Evolutionary conservation across 2,329 filamentous ascomycete species (phyloP).

Genomic region (Aspergillus terreus): DNA sequence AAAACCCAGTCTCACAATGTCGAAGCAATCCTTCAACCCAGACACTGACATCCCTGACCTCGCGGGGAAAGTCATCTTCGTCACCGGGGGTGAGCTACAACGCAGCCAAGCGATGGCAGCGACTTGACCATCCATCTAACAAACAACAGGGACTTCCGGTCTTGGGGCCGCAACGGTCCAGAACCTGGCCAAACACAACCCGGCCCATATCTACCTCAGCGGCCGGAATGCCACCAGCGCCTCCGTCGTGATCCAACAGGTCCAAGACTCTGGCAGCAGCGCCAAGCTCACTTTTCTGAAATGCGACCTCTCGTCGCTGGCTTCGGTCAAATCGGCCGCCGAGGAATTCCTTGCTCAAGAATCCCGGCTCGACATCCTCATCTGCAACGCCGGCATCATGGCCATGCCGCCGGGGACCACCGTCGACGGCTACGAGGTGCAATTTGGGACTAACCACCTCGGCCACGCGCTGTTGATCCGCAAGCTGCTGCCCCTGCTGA

Average conservation of each 20-base stretch:
- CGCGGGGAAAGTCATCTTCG: slow-evolving; percentile 43
- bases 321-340: slow-evolving; percentile 42
- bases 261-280: slow-evolving; percentile 24
- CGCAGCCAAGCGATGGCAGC: neutral
- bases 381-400: slow-evolving; percentile 49
- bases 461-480: slow-evolving; percentile 32
- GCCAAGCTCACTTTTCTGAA: slow-evolving; percentile 37
- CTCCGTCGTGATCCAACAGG: slow-evolving; percentile 32
- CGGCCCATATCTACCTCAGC: slow-evolving; percentile 32
- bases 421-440: slow-evolving; percentile 47
- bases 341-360: slow-evolving; percentile 31
- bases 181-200: slow-evolving; percentile 38
- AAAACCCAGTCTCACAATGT: neutral
- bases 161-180: slow-evolving; percentile 41
- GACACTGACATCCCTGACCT: slow-evolving; percentile 37
- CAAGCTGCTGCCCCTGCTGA: slow-evolving; percentile 9
- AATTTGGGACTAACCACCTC: slow-evolving; percentile 51
- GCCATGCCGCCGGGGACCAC: slow-evolving; percentile 36
- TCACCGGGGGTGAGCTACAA: slow-evolving; percentile 42
- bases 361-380: slow-evolving; percentile 40
- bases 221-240: slow-evolving; percentile 35
- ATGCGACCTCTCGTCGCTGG: slow-evolving; percentile 45
- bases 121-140: neutral
- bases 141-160: slow-evolving; percentile 30
- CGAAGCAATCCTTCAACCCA: slow-evolving; percentile 23